Evolutionary conservation across 2,329 filamentous ascomycete genomes (phyloP), one percentile per base, ranked within the genome.

Genomic region (Penicillium sp.): DNA sequence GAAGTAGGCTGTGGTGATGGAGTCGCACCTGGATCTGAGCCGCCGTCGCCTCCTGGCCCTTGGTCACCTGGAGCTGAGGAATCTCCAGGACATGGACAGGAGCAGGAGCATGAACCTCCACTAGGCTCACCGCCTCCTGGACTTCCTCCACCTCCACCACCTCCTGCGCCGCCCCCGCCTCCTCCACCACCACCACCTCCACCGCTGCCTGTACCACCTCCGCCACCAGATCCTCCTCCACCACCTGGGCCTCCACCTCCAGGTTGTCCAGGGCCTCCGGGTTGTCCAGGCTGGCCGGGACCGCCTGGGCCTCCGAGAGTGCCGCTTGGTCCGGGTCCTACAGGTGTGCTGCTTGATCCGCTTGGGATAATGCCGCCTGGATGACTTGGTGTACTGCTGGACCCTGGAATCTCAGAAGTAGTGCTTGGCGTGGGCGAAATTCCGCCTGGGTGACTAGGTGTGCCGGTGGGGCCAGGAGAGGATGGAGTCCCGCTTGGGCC

Each of bases 171-270:
- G 21, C 31, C 55, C 23, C 45, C 45, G 23, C 31, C 50, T 19
- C 51, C 38, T 2, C 38, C 38, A 2, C 13, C 29, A 1, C 35
- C 35, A 1, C 31, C 30, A n/a, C 31, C 45, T 41, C 46, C 46
- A 15, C 26, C 29, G 19, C 50, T 30, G 21, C 41, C 35, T 21
- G 35, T 46, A 19, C 56, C 56, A 15, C 56, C 47, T n/a, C n/a
- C n/a, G n/a, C n/a, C n/a, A n/a, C n/a, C n/a, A n/a, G n/a, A n/a
- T n/a, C n/a, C n/a, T n/a, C 55, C 55, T 23, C 56, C 56, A 21
- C 51, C 59, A 19, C 60, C 56, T 47, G 23, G n/a, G 8, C 29
- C 41, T 17, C 48, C 57, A 48, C 41, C 50, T 54, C 47, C 47
- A 30, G 47, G 47, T 8, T 29, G 17, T 35, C 53, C 53, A 23